Base-by-base conservation (phyloP, 495 filamentous ascomycete genomes). In the Xylaria acuta region DNA sequence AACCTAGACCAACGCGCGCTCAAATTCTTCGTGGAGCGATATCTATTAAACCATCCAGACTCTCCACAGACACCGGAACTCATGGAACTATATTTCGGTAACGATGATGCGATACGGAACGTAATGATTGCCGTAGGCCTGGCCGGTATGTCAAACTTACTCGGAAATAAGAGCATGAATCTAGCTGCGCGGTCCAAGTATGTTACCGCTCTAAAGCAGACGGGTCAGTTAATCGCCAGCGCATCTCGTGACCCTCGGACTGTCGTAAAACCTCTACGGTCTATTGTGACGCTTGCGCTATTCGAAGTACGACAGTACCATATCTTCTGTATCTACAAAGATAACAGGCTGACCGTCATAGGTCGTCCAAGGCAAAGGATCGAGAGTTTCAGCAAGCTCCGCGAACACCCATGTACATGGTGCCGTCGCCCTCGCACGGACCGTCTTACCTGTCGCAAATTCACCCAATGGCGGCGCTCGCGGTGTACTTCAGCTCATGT, bases 61-160 rank as follows among this genome's bases (percentile, higher is more conserved):
- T 84, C 84, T 43, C 83, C 84, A 58, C 82, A 67, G 49, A 76
- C 76, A 20, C 68, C 69, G 18, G 74, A 78, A 9, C 67, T 76
- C n/a, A 71, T 76, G 41, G 74, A 73, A 20, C 56, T 66, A 14
- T 79, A 79, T 65, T 79, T 76, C 30, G 67, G 69, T 20, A 74
- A 34, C 25, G 71, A 75, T 27, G 75, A 82, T 47, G 67, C 72
- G 20, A 79, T 79, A 62, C 85, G 84, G 41, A 81, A 78, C 51
- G 84, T 85, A 43, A 85, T 86, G 83, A 81, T 83, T 25, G 85
- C 85, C 0, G 84, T 86, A n/a, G 85, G 85, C 49, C 74, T 86
- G 40, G 83, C 84, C 66, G 84, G 85, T 38, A 72, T 86, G 60
- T 84, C 85, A 9, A 84, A 81, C 73, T 72, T 84, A 67, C 75